phyloP scores from a whole-genome alignment of 2,329 filamentous ascomycete species.

The Myotisia sp. region DNA sequence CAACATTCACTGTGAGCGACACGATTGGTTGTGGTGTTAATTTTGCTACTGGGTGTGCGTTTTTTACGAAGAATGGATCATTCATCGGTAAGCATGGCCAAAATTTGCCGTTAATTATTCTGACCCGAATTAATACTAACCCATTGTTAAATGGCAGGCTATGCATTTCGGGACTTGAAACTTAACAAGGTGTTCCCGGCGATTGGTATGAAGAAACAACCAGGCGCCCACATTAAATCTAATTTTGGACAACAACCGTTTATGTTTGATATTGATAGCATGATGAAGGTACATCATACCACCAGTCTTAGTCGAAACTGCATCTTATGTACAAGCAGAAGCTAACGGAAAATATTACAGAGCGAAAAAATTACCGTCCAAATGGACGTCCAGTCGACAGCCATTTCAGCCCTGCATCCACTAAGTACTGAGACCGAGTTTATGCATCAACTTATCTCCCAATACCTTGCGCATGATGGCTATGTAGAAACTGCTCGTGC shows the following conservation, averaged over 20 bases:
- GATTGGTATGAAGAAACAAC: slow-evolving; percentile 51
- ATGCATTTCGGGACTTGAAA: slow-evolving; percentile 33
- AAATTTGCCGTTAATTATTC: background rate
- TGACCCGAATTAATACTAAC: background rate
- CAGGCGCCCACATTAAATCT: slow-evolving; percentile 42
- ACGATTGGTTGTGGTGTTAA: slow-evolving; percentile 52
- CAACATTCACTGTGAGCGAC: slow-evolving; percentile 45
- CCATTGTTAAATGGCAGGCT: slow-evolving; percentile 35
- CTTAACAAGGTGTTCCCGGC: slow-evolving; percentile 38
- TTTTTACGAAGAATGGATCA: slow-evolving; percentile 52
- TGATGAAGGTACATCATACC: slow-evolving; percentile 52
- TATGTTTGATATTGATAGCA: slow-evolving; percentile 75
- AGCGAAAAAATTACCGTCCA: slow-evolving; percentile 47
- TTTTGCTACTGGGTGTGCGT: slow-evolving; percentile 46
- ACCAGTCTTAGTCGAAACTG: background rate
- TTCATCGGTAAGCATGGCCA: slow-evolving; percentile 35
- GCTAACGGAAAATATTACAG: slow-evolving; percentile 25
- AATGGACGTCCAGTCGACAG: slow-evolving; percentile 45
- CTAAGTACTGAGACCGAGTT: slow-evolving; percentile 59
- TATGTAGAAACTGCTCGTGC: slow-evolving; percentile 86
- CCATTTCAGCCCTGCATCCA: slow-evolving; percentile 47
- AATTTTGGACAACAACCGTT: slow-evolving; percentile 62
- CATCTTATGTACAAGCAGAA: background rate
- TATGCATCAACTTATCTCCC: slow-evolving; percentile 67
- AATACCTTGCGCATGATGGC: slow-evolving; percentile 87